Evolutionary conservation across 2,329 filamentous ascomycete species (phyloP).

Genomic region (Clonostachys sp.): DNA sequence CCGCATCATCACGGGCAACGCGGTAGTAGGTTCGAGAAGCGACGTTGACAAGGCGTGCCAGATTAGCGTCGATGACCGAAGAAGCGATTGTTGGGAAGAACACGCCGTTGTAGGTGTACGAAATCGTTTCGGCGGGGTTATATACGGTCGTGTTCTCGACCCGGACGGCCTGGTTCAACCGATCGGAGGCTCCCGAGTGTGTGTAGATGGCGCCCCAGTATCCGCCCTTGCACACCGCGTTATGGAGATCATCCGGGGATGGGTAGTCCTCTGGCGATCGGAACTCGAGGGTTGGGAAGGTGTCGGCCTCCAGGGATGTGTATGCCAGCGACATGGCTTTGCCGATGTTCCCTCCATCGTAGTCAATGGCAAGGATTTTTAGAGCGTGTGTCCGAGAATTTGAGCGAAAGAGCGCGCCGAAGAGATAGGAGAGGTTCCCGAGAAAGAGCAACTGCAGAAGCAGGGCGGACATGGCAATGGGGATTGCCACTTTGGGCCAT

Average conservation of each 20-base stretch:
- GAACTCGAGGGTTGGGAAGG: constrained; percentile 24
- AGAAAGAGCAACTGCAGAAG: constrained; percentile 1
- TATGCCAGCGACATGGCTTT: constrained; percentile 23
- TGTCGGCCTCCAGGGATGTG: constrained; percentile 15
- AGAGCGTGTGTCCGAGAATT: constrained; percentile 11
- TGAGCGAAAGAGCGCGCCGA: constrained; percentile 20
- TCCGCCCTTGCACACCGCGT: constrained; percentile 24
- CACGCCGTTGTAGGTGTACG: constrained; percentile 27
- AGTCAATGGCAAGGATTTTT: constrained; percentile 21
- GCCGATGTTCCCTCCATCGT: constrained; percentile 23
- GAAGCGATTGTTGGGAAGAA: constrained; percentile 23
- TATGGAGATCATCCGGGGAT: constrained; percentile 12
- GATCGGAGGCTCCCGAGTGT: constrained; percentile 19
- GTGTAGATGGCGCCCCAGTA: constrained; percentile 32
- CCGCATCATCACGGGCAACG: constrained; percentile 6
- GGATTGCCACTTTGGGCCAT: not conserved
- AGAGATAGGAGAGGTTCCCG: constrained; percentile 16
- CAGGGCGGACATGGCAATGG: not conserved
- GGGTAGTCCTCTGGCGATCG: constrained; percentile 14
- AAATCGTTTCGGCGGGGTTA: constrained; percentile 21
- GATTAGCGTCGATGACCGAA: constrained; percentile 16
- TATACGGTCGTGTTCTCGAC: constrained; percentile 16
- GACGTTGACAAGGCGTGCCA: constrained; percentile 17
- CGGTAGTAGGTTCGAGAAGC: constrained; percentile 16
- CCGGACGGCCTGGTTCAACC: constrained; percentile 17